Conservation (phyloP, 352 stramenopile genomes). For the Globisporangium radiosum region DNA sequence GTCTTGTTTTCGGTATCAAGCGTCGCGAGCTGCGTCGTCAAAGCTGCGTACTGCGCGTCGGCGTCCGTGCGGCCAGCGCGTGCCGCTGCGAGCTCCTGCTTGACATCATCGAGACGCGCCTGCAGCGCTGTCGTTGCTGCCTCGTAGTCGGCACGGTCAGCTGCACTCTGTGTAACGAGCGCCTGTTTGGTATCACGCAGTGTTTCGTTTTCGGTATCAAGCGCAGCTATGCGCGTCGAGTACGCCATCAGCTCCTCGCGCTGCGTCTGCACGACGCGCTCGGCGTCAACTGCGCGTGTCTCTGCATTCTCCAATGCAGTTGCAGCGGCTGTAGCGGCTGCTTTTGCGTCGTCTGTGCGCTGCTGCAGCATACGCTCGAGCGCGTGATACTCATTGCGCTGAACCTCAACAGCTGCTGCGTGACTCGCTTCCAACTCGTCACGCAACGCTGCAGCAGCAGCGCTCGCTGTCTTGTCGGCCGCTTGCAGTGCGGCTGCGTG, state of each 20-base stretch:
- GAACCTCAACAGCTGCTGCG: conserved; percentile 22
- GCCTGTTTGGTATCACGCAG: conserved; percentile 1
- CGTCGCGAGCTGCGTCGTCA: not conserved
- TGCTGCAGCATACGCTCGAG: too few species aligned
- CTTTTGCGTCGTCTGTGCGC: not conserved
- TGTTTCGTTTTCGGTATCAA: conserved; percentile 4
- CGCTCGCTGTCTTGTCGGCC: not conserved
- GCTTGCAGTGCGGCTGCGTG: not conserved
- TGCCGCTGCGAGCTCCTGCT: conserved; percentile 2
- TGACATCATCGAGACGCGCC: conserved; percentile 18
- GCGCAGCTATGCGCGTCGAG: not conserved
- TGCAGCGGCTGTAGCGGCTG: not conserved
- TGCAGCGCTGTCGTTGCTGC: conserved; percentile 4
- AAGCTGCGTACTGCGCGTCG: not conserved
- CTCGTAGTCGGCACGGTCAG: conserved; percentile 19
- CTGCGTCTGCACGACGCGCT: conserved; percentile 20
- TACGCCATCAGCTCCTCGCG: conserved; percentile 10
- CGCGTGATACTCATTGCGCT: too few species aligned
- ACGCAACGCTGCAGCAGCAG: too few species aligned
- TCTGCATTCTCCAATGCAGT: too few species aligned
- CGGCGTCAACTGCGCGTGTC: conserved; percentile 13
- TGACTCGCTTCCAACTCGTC: conserved; percentile 7
- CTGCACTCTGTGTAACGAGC: not conserved
- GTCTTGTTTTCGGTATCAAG: not conserved
- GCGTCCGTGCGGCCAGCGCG: not conserved